These are phyloP conservation scores for Leccinellum luteum DNA, from an alignment of 768 basidiomycete genomes.

Conservation along the genomic window DNA sequence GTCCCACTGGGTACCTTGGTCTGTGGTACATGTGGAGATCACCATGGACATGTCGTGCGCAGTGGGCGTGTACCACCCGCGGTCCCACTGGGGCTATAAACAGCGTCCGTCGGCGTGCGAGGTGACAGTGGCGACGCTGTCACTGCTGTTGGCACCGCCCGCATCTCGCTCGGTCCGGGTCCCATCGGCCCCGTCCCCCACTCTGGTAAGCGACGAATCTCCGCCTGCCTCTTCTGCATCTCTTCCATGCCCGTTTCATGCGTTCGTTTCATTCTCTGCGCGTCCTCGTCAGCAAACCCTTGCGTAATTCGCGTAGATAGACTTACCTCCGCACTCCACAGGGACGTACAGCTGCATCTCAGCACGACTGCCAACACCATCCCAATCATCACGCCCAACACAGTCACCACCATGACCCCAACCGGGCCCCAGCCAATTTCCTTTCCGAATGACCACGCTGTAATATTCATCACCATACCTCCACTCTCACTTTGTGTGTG, in stretches of 20 bases:
- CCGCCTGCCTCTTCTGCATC: not conserved
- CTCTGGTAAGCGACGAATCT: not conserved
- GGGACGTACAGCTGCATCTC: constrained; percentile 59
- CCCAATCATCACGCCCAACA: not conserved
- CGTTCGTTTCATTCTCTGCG: constrained; percentile 4
- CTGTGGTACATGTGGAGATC: constrained; percentile 14
- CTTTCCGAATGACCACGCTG: not conserved
- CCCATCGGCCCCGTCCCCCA: not conserved
- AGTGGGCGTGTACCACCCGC: not conserved
- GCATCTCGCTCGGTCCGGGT: not conserved
- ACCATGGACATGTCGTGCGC: constrained; percentile 3
- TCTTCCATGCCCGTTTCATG: not conserved
- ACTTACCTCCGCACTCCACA: constrained; percentile 72
- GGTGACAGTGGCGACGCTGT: constrained; percentile 8
- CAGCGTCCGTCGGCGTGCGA: not conserved
- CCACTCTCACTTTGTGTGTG: not conserved
- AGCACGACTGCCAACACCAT: constrained; percentile 57
- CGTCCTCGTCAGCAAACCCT: constrained; percentile 3
- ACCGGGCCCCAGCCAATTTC: constrained; percentile 48
- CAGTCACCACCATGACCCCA: constrained; percentile 60
- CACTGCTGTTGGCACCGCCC: not conserved
- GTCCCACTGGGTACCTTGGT: not conserved
- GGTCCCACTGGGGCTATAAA: constrained; percentile 4
- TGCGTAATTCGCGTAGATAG: not conserved
- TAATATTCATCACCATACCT: constrained; percentile 12